Evolutionary conservation across 441 rosid genomes (phyloP), one percentile per base, ranked within the genome.

Genomic region (Oxalis stricta): DNA sequence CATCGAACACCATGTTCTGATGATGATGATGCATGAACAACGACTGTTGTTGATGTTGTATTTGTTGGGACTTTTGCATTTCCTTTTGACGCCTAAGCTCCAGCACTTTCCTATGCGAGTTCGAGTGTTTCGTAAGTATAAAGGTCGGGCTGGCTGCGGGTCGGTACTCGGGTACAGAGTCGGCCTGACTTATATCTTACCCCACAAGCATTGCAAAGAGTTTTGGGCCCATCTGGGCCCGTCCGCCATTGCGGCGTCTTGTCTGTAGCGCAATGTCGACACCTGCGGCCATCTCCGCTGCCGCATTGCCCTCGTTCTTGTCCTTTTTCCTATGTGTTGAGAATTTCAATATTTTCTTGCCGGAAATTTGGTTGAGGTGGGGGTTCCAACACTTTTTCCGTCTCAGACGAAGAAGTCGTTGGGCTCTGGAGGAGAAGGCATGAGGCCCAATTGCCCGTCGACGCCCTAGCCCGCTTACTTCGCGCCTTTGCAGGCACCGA

Each of bases 191-290:
- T 85, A 66, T 85, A 85, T 46, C 96, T 41, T 18, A 85, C 96
- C 3, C 96, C 96, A 15, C 96, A 85, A 1, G 96, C 96, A 40
- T 85, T 85, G 45, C 96, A 85, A 28, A 85, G 59, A 7, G 96
- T 85, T 56, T 85, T 85, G 0, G 96, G 91, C 1, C 97, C 97
- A 86, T 83, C 71, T 4, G 96, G 96, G 10, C 96, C 96, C 1
- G 94, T 87, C 38, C 96, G 50, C 96, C 96, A 87, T 58, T 87
- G 96, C 29, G 96, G 96, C 11, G 96, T 87, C 75, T 81, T 87
- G 45, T 87, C 94, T 8, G 93, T 78, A 15, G 84, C 82, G 34
- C 96, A 87, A 53, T 87, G 96, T 30, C 80, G 64, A 48, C 95
- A 84, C 52, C 56, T 71, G 51, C 95, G 48, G 0, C 72, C 85